Evolutionary conservation across 2,329 filamentous ascomycete genomes (phyloP), one percentile per base, ranked within the genome.

Genomic region (Fusarium dimerum): DNA sequence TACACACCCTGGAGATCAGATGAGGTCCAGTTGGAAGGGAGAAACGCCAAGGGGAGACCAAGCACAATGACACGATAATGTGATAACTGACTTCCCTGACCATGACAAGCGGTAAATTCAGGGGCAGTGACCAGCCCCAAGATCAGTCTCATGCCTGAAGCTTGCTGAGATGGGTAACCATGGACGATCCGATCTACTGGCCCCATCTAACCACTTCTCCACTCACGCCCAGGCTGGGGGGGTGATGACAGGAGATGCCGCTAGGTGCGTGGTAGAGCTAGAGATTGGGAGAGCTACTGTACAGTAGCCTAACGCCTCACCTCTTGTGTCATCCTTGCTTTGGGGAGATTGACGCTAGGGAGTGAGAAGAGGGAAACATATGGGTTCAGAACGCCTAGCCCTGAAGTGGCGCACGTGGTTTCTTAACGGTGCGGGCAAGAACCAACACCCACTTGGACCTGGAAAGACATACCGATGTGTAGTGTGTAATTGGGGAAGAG

Each of bases 321-420:
- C 13, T 36, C 17, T 5, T 48, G 42, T 36, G 47, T 56, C 52
- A 54, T 48, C 43, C 52, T 54, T 48, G 42, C 20, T 26, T 26
- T 26, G 20, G 20, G 20, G 20, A 26, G 20, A 26, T 26, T 26
- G 20, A 26, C 20, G 20, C 20, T 26, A 26, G 7, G 20, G 20
- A 26, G 20, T 26, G 20, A 26, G 20, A 26, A 7, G 20, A 26
- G 7, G 20, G 20, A 26, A 26, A 26, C 20, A 26, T 4, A 26
- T 26, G 20, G 20, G 20, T 26, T 26, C 20, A 26, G 20, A 26
- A 26, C 47, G 50, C 45, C 47, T 47, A 60, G 46, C 50, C 56
- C 52, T 52, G 58, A 10, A 61, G 62, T 62, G 61, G 57, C 61
- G 62, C 65, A 67, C 65, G 65, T 67, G 65, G 65, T 49, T 64